Evolutionary conservation across 495 filamentous ascomycete species (phyloP).

Genomic region (Friedmanniomyces endolithicus): DNA sequence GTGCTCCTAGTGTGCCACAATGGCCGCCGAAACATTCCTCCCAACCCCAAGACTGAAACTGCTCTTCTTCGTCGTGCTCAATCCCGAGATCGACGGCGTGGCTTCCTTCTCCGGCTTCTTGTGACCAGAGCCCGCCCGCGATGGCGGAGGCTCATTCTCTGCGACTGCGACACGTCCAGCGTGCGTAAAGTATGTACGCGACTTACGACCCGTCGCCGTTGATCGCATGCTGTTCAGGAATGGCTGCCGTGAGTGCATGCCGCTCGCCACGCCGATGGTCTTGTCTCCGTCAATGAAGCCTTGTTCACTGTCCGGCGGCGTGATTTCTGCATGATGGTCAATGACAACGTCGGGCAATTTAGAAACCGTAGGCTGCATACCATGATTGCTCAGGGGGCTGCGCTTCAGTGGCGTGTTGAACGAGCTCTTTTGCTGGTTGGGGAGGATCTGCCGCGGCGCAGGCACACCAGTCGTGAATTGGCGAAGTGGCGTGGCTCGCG

Average conservation of each 20-base stretch:
- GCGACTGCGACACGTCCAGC: conserved; percentile 2
- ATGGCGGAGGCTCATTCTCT: not conserved
- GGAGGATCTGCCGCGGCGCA: not conserved
- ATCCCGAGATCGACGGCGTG: not conserved
- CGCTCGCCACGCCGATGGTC: not conserved
- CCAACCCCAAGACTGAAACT: conserved; percentile 8
- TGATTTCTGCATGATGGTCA: not conserved
- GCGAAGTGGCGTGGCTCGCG: not conserved
- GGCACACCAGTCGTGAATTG: conserved; percentile 3
- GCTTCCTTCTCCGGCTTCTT: not conserved
- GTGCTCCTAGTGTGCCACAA: not conserved
- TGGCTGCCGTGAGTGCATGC: not conserved
- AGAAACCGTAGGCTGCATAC: not conserved
- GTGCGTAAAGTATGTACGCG: conserved; percentile 12
- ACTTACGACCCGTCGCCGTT: not conserved
- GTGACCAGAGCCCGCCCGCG: not conserved
- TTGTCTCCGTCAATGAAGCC: too few relatives aligned
- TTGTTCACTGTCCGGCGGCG: not conserved
- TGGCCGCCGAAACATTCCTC: not conserved
- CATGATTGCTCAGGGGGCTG: conserved; percentile 10
- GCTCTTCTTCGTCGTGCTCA: conserved; percentile 9
- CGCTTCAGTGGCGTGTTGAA: conserved; percentile 6
- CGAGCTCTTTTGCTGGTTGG: not conserved
- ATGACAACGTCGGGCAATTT: not conserved
- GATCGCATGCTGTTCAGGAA: not conserved